Conservation (phyloP, 192 early-diverging fungal genomes). For the Chytriomyces sp. region DNA sequence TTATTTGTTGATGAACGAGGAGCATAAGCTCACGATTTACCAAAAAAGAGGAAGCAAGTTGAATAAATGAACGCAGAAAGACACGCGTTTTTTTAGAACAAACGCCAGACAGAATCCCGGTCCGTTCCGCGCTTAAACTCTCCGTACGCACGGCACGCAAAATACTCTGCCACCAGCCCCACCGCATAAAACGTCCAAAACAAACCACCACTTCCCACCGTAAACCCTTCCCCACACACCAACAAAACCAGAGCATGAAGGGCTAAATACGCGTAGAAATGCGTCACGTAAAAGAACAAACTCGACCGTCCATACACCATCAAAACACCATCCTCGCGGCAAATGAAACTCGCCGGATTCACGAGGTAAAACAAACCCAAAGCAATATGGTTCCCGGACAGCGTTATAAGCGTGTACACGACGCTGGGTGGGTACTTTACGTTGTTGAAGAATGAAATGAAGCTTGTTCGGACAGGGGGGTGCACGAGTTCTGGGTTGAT, state of each 20-base stretch:
- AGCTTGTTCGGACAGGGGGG: conserved; percentile 24
- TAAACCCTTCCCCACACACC: neutral
- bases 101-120: conserved; percentile 31
- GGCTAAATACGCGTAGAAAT: conserved; percentile 5
- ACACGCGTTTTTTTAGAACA: conserved; percentile 12
- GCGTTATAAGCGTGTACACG: conserved; percentile 36
- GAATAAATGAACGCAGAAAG: neutral
- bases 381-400: conserved; percentile 36
- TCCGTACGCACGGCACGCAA: conserved; percentile 5
- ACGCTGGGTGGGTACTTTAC: conserved; percentile 48
- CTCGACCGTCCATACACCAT: conserved; percentile 7
- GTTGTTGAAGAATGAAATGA: conserved; percentile 48
- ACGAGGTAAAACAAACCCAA: conserved; percentile 36
- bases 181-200: conserved; percentile 19
- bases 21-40: too few species aligned
- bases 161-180: conserved; percentile 24
- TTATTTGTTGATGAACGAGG: too few species aligned
- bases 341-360: conserved; percentile 4
- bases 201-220: neutral
- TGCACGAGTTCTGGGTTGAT: conserved; percentile 42
- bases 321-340: conserved; percentile 2
- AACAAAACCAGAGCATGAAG: neutral
- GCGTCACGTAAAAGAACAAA: conserved; percentile 31
- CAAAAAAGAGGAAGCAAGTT: too few species aligned
- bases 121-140: conserved; percentile 17